These are phyloP conservation scores for Serendipita sp. DNA, from an alignment of 768 basidiomycete genomes.

Conservation along the genomic window DNA sequence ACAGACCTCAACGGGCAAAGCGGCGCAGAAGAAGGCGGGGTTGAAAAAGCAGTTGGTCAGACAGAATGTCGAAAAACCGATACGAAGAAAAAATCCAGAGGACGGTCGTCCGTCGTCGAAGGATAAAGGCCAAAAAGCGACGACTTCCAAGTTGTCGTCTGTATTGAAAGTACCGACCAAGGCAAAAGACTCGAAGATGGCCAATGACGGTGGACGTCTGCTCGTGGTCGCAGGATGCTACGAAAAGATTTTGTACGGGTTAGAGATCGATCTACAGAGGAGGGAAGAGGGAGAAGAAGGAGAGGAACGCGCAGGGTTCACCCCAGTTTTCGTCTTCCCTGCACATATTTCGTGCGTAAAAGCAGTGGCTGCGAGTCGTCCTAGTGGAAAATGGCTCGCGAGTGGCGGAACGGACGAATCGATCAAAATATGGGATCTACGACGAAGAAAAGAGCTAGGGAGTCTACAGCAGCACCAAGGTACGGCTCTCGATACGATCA, in stretches of 20 bases:
- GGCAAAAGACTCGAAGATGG: too few relatives aligned
- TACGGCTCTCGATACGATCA: conserved; percentile 17
- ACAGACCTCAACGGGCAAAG: too few relatives aligned
- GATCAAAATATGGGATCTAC: conserved; percentile 91
- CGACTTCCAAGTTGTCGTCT: too few relatives aligned
- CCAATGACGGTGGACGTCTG: conserved; percentile 36
- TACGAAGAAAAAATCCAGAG: too few relatives aligned
- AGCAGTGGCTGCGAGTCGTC: conserved; percentile 71
- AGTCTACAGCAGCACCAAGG: conserved; percentile 91
- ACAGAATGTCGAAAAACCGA: too few relatives aligned
- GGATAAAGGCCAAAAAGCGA: too few relatives aligned
- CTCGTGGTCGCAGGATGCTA: conserved; percentile 77
- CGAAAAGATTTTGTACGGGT: conserved; percentile 87
- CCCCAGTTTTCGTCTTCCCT: conserved; percentile 89
- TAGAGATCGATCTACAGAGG: conserved; percentile 17
- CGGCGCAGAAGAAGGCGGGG: too few relatives aligned
- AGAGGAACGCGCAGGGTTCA: conserved; percentile 34
- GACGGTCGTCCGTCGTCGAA: too few relatives aligned
- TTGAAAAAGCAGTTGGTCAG: too few relatives aligned
- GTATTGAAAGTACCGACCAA: too few relatives aligned
- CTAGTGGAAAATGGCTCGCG: conserved; percentile 90
- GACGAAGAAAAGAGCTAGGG: conserved; percentile 82
- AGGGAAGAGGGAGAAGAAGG: conserved; percentile 18
- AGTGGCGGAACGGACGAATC: conserved; percentile 94
- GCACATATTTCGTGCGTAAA: conserved; percentile 91